phyloP scores from a whole-genome alignment of 1,284 basidiomycete species.

The Grifola frondosa region DNA sequence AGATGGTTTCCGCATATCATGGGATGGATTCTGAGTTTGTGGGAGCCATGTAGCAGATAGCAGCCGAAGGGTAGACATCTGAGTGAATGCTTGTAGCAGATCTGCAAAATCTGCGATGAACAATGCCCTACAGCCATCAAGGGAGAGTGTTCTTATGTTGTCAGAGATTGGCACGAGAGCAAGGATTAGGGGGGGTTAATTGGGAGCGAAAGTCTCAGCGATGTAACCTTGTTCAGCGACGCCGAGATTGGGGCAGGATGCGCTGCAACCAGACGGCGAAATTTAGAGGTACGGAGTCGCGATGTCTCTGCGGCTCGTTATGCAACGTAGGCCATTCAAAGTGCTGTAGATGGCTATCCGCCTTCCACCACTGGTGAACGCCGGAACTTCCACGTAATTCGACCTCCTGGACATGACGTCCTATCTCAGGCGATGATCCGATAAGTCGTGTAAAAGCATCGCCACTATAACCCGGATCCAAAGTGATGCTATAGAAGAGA shows the following conservation, averaged over 20 bases:
- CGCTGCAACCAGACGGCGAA: constrained; percentile 10
- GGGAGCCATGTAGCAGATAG: constrained; percentile 18
- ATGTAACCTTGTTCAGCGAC: constrained; percentile 7
- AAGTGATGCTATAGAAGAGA: constrained; percentile 25
- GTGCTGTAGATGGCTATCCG: background rate
- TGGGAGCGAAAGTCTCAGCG: constrained; percentile 12
- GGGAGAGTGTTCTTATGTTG: constrained; percentile 10
- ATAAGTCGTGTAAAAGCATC: constrained; percentile 18
- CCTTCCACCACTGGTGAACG: constrained; percentile 12
- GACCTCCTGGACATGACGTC: constrained; percentile 17
- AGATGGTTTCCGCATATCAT: background rate
- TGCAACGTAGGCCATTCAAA: constrained; percentile 23
- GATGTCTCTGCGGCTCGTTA: constrained; percentile 1
- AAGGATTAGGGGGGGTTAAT: constrained; percentile 7
- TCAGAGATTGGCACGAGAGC: constrained; percentile 13
- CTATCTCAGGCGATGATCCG: constrained; percentile 11
- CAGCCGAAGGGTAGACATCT: constrained; percentile 10
- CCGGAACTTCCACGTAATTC: constrained; percentile 17
- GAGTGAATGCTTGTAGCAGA: constrained; percentile 16
- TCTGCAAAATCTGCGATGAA: constrained; percentile 20
- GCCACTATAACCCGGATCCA: constrained; percentile 18
- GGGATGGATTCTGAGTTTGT: background rate
- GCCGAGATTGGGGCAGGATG: constrained; percentile 11
- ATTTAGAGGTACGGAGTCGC: constrained; percentile 3
- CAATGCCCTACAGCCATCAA: constrained; percentile 22